Percentiles rank a stretch among this genome's conserved stretches.
phyloP scores from a whole-genome alignment of 139 green algal genomes.

The Chlorella sp. region DNA sequence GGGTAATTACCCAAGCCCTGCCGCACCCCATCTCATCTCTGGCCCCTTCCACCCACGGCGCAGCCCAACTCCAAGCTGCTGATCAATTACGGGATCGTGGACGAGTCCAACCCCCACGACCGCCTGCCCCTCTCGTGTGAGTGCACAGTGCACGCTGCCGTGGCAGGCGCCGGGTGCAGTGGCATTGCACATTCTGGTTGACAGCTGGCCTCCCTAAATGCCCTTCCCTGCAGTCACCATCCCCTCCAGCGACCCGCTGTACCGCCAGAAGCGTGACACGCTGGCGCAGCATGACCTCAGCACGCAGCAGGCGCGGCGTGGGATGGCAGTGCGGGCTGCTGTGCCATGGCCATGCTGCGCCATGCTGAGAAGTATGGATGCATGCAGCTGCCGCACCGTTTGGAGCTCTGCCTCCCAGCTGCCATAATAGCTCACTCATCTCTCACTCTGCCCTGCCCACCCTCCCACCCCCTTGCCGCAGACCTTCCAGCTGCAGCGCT shows the following conservation, averaged over 20 bases:
- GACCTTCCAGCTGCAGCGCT: conserved; percentile 55
- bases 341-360: no score
- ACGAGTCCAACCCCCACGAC: conserved; percentile 70
- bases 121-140: conserved; percentile 42
- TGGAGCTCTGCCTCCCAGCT: no score
- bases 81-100: conserved; percentile 77
- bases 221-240: conserved; percentile 47
- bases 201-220: not conserved
- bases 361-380: no score
- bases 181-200: no score
- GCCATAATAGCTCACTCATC: not conserved
- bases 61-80: conserved; percentile 89
- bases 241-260: conserved; percentile 82
- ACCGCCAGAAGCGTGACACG: conserved; percentile 77
- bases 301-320: conserved; percentile 54
- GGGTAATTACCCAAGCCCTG: no score
- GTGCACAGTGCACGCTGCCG: not conserved
- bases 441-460: not conserved
- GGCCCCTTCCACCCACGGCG: conserved; percentile 2
- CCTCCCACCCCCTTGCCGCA: no score
- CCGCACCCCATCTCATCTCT: no score
- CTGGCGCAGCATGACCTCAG: conserved; percentile 67
- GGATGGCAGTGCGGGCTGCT: no score
- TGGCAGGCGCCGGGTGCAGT: no score
- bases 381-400: no score